Base-by-base conservation (phyloP, 2,329 filamentous ascomycete genomes). In the Coniella lustricola region DNA sequence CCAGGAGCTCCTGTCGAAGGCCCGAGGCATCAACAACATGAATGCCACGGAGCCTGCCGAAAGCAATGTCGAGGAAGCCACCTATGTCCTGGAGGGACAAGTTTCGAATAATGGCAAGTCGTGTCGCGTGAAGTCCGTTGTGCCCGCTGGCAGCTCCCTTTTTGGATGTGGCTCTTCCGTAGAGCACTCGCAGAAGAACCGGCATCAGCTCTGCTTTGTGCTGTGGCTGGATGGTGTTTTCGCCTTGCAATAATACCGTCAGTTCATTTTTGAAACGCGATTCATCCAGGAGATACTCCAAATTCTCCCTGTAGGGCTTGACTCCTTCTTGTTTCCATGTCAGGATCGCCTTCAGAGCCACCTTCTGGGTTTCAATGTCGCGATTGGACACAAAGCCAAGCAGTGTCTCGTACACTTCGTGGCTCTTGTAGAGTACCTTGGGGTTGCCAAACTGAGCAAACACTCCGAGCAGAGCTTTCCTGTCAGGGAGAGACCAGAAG, bases 181-280 rank as follows among this genome's bases (percentile, higher is more conserved):
- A 98, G 2, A 98, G 72, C 31, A 98, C 68, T 42, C 90, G 80
- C 31, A 98, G 76, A 21, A 98, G 73, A 4, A 98, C 80, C 1
- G 93, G 91, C 75, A 97, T 87, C 32, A 96, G 67, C 39, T 81
- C 78, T 3, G 70, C 60, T 8, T 85, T 81, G 60, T 98, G 89
- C 44, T 85, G 79, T 7, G 82, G 71, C 56, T 84, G 82, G 55
- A 96, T 85, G 47, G 83, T 68, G 49, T 82, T 82, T 16, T 87
- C 83, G 14, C 85, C 79, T 60, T 89, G 85, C 46, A 98, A 77
- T 55, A 98, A 85, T 4, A 93, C 81, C 0, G 89, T 85, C n/a
- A 98, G 76, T 62, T 97, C 91, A 60, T 97, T 93, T 60, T 90
- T 88, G 68, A 97, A 95, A 42, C 87, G 80, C 20, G 87, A 83